Conservation (phyloP, 495 filamentous ascomycete genomes). For the Cenococcum geophilum region DNA sequence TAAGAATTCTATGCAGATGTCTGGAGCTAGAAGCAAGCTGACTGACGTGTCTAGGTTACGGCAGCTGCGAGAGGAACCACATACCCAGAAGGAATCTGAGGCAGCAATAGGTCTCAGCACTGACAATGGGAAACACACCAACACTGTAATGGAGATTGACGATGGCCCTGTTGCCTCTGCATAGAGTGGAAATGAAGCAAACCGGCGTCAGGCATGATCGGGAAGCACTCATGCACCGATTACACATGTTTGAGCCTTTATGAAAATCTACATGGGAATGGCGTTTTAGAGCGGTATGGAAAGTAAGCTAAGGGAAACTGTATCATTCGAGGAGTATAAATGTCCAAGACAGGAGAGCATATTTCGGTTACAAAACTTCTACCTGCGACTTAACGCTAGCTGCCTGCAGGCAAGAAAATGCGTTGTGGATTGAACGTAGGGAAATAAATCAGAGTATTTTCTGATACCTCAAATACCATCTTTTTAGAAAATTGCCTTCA, state of each 20-base stretch:
- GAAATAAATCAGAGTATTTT: not conserved
- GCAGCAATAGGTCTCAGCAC: conserved; percentile 65
- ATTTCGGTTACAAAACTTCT: not conserved
- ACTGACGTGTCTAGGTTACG: conserved; percentile 51
- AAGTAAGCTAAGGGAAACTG: too few species aligned
- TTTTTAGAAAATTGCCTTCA: not conserved
- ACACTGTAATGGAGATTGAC: conserved; percentile 21
- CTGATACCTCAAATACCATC: not conserved
- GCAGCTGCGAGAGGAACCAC: conserved; percentile 70
- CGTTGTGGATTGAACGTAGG: not conserved
- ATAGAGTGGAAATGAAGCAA: not conserved
- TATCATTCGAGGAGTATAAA: too few species aligned
- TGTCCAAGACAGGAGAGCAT: too few species aligned
- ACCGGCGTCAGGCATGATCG: too few species aligned
- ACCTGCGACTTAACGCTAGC: not conserved
- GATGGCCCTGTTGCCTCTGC: conserved; percentile 9
- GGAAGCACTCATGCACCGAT: too few species aligned
- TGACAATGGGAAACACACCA: conserved; percentile 52
- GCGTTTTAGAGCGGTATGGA: not conserved
- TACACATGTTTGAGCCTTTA: too few species aligned
- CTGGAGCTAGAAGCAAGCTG: not conserved
- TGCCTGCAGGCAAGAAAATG: not conserved
- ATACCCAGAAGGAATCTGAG: conserved; percentile 78
- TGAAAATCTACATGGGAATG: not conserved
- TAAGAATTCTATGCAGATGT: conserved; percentile 14